These are phyloP conservation scores for Boletus vinaceobasis DNA, from an alignment of 768 basidiomycete species.

Conservation along the genomic window DNA sequence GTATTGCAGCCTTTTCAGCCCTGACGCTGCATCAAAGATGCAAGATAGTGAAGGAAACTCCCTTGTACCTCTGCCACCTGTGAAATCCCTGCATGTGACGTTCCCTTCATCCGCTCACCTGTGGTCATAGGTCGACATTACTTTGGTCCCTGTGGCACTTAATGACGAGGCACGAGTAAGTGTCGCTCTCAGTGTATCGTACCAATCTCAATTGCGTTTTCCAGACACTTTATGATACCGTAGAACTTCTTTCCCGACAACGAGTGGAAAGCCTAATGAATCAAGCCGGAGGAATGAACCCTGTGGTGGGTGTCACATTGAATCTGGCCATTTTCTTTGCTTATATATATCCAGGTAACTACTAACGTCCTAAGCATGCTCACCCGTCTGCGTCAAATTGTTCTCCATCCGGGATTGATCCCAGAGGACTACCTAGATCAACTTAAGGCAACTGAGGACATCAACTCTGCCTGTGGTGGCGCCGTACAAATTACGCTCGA, in stretches of 20 bases:
- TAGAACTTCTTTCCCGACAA: constrained; percentile 60
- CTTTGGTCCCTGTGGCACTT: constrained; percentile 65
- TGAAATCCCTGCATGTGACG: constrained; percentile 21
- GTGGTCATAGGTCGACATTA: constrained; percentile 65
- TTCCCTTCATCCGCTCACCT: constrained; percentile 2
- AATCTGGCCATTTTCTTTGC: neutral
- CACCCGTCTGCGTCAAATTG: constrained; percentile 83
- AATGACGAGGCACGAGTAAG: constrained; percentile 61
- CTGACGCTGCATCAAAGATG: constrained; percentile 53
- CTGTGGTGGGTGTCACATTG: constrained; percentile 35
- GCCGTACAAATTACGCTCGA: constrained; percentile 47
- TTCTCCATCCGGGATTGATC: constrained; percentile 72
- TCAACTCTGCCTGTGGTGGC: constrained; percentile 15
- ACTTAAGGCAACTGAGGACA: constrained; percentile 37
- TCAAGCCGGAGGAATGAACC: constrained; percentile 34
- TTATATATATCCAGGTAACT: constrained; percentile 44
- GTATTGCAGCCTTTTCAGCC: neutral
- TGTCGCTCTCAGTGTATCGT: neutral
- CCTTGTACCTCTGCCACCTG: constrained; percentile 74
- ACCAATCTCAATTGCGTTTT: constrained; percentile 2
- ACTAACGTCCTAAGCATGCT: constrained; percentile 76
- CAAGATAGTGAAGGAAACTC: constrained; percentile 73
- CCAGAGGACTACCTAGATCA: constrained; percentile 70
- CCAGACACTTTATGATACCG: constrained; percentile 64
- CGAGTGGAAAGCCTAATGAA: constrained; percentile 57